phyloP scores from a whole-genome alignment of 1,284 basidiomycete species.

The Cutaneotrichosporon sp. region DNA sequence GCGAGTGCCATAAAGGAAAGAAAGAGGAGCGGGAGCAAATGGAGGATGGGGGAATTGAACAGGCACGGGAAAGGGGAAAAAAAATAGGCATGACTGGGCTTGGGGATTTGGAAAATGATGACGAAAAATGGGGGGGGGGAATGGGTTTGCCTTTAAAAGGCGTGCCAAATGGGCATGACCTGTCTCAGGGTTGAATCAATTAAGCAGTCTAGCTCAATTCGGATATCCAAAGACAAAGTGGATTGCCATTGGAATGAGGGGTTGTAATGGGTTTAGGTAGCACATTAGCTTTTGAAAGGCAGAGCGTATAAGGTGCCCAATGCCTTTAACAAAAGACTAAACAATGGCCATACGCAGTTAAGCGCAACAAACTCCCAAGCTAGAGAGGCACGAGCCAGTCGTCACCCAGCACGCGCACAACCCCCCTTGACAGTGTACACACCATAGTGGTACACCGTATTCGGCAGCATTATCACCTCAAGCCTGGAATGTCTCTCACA shows the following conservation, averaged over 20 bases:
- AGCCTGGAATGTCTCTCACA: not conserved
- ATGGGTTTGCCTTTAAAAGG: not conserved
- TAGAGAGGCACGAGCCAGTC: not conserved
- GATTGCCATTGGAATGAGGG: no score
- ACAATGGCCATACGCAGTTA: not conserved
- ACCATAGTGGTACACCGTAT: not conserved
- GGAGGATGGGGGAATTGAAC: not conserved
- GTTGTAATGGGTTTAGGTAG: no score
- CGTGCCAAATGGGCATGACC: not conserved
- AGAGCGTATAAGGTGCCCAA: no score
- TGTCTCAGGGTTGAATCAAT: not conserved
- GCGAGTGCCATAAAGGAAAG: conserved; percentile 3
- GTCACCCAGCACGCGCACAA: not conserved
- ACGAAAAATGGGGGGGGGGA: no score
- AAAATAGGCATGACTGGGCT: conserved; percentile 1
- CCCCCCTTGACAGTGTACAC: not conserved
- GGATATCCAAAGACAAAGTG: no score
- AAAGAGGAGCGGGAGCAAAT: conserved; percentile 1
- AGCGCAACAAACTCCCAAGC: not conserved
- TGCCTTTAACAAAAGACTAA: not conserved
- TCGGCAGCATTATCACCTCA: not conserved
- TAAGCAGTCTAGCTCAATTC: not conserved
- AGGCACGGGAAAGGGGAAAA: not conserved
- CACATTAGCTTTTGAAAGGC: no score
- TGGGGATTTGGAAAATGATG: no score